Evolutionary conservation across 108 stramenopile genomes (phyloP), one percentile per base, ranked within the genome.

Genomic region (Cyclostephanos invisitatus): DNA sequence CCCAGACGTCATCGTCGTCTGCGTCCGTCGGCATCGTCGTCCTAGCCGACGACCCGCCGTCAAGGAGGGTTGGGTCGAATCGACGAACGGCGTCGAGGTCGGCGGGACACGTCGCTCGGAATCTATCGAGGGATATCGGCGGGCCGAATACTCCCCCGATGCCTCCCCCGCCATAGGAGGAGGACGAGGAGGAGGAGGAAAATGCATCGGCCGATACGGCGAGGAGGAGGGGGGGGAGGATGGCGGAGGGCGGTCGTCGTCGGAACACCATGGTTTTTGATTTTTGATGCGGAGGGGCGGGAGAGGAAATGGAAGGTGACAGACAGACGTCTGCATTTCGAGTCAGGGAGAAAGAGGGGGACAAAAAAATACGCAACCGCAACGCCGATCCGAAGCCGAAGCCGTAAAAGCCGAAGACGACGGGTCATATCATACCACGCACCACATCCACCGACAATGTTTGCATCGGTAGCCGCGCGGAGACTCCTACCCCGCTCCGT

Each of bases 41-140:
- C 44, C 15, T 42, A 1, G 40, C 15, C 12, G 44, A 14, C 44
- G 44, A 14, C 44, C 15, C 15, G 2, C 0, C 44, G 44, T 46
- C 76, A 5, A 81, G 48, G 28, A 87, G 74, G 22, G 81, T 55
- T 7, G 81, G 42, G 74, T 91, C 84, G 64, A 83, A 91, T 47
- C 78, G 71, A 38, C 36, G 56, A 37, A 89, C 83, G 55, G 68
- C 74, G 44, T 58, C 64, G 24, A 55, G 14, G 66, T 83, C 79
- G 54, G 86, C 86, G 11, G 91, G 91, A 62, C 88, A 89, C 11
- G 62, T 62, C 22, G 81, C 46, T n/a, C 62, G 70, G 72, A 91
- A 91, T 61, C 88, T 71, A 70, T 91, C 88, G 56, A 84, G 51
- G 20, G 51, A 24, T 20, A 24, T 20, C 24, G 51, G 51, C 24